Conservation (phyloP, 768 basidiomycete species). For the Mycena sanguinolenta region DNA sequence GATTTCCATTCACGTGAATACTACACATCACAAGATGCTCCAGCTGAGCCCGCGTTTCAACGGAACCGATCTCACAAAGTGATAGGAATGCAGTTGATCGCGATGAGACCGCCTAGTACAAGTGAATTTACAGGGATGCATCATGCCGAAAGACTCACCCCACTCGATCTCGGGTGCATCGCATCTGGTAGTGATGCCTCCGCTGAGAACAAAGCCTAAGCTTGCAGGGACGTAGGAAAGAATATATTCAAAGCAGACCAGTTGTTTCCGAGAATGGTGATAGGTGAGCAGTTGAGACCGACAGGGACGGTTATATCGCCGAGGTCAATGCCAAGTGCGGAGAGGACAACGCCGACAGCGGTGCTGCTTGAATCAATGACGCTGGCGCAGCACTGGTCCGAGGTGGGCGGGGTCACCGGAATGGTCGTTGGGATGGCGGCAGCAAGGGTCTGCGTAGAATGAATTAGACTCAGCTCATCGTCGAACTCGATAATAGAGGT, state of each 20-base stretch:
- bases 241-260: neutral
- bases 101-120: slow-evolving; percentile 15
- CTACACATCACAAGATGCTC: too few relatives aligned
- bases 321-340: neutral
- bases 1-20: neutral
- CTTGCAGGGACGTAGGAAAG: neutral
- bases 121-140: neutral
- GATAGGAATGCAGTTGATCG: slow-evolving; percentile 22
- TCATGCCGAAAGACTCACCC: neutral
- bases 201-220: neutral
- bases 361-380: neutral
- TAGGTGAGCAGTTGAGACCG: neutral
- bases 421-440: slow-evolving; percentile 4
- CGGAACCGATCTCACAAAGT: neutral
- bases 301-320: neutral
- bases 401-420: neutral
- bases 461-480: too few relatives aligned
- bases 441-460: neutral
- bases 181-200: slow-evolving; percentile 4
- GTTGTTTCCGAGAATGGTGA: neutral
- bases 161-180: slow-evolving; percentile 26
- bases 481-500: neutral
- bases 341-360: neutral
- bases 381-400: neutral
- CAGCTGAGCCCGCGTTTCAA: too few relatives aligned